Percentiles rank a stretch among this genome's conserved stretches.
phyloP scores from a whole-genome alignment of 495 filamentous ascomycete genomes.

The Neurospora sp. region DNA sequence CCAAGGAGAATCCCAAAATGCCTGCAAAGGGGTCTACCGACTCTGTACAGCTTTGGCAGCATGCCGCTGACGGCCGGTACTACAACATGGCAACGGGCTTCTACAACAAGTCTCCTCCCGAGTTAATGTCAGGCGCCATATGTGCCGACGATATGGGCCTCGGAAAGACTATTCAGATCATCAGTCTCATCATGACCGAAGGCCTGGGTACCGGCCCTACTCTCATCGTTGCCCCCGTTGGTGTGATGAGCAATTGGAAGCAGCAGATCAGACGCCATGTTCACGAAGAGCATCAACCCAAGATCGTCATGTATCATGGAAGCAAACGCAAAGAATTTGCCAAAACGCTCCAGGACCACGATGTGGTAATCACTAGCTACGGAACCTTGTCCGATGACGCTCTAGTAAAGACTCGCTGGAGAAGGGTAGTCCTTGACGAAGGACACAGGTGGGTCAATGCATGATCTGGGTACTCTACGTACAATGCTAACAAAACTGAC shows the following conservation, averaged over 20 bases:
- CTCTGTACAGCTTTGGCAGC: conserved; percentile 76
- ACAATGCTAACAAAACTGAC: neutral
- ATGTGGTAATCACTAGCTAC: conserved; percentile 82
- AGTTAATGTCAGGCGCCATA: conserved; percentile 70
- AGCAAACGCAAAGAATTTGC: conserved; percentile 42
- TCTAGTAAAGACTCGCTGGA: conserved; percentile 63
- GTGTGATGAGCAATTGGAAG: conserved; percentile 90
- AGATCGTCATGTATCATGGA: conserved; percentile 70
- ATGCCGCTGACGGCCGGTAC: conserved; percentile 40
- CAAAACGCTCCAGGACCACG: conserved; percentile 47
- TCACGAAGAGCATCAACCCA: conserved; percentile 45
- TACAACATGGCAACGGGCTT: conserved; percentile 73
- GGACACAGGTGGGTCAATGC: conserved; percentile 41
- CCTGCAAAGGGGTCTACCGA: conserved; percentile 52
- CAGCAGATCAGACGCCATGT: conserved; percentile 73
- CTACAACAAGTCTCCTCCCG: conserved; percentile 43
- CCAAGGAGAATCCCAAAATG: conserved; percentile 60
- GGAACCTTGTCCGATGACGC: conserved; percentile 43
- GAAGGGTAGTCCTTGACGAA: conserved; percentile 79
- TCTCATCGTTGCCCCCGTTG: conserved; percentile 73
- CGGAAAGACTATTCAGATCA: conserved; percentile 85
- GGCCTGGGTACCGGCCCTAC: conserved; percentile 44
- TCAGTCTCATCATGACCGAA: conserved; percentile 62
- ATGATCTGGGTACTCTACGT: neutral
- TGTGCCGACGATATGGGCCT: conserved; percentile 93